Percentiles rank a stretch among this genome's conserved stretches.
Evolutionary conservation across 1,284 basidiomycete genomes (phyloP).

Genomic region (Ganoderma boninense): DNA sequence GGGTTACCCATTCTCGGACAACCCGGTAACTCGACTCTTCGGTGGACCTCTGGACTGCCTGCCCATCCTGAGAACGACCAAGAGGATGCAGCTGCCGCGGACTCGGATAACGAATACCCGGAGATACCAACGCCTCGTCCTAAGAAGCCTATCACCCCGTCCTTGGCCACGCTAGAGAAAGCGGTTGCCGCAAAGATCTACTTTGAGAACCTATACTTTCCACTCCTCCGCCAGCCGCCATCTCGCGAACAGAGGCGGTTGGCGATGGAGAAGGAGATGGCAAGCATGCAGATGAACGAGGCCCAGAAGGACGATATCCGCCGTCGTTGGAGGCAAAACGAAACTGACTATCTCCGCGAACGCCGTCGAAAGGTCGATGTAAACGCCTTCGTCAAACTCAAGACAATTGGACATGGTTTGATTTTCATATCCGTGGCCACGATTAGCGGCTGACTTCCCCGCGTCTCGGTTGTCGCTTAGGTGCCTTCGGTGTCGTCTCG

Average conservation of each 20-base stretch:
- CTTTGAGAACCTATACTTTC: constrained; percentile 97
- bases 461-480: constrained; percentile 45
- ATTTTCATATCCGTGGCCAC: constrained; percentile 20
- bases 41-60: constrained; percentile 65
- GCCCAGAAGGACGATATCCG: constrained; percentile 78
- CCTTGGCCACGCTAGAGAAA: constrained; percentile 91
- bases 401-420: constrained; percentile 95
- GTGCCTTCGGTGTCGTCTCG: constrained; percentile 96
- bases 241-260: constrained; percentile 85
- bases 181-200: constrained; percentile 93
- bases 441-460: constrained; percentile 23
- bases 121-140: constrained; percentile 47
- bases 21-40: constrained; percentile 67
- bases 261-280: constrained; percentile 90
- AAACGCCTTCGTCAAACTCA: constrained; percentile 88
- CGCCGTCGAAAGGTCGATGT: constrained; percentile 84
- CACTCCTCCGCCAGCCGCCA: constrained; percentile 85
- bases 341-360: constrained; percentile 90
- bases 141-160: constrained; percentile 75
- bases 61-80: constrained; percentile 71
- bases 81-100: constrained; percentile 51
- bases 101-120: constrained; percentile 40
- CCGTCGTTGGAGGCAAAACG: constrained; percentile 84
- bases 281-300: constrained; percentile 74
- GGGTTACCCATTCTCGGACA: constrained; percentile 53